These are phyloP conservation scores for Linnemannia hyalina DNA, from an alignment of 192 early-diverging fungal genomes.

Conservation along the genomic window DNA sequence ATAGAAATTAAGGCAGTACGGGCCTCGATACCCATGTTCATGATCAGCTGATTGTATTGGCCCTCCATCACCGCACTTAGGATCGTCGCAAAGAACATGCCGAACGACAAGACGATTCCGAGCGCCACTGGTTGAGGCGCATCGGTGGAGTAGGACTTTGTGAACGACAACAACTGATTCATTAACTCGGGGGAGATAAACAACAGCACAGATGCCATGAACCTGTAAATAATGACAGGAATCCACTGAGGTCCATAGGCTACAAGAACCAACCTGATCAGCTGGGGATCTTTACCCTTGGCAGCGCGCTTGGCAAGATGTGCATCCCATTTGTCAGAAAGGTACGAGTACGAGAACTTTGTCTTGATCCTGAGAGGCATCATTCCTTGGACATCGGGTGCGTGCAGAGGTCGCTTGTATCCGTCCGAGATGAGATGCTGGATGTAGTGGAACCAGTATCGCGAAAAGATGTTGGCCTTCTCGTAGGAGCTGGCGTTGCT, in stretches of 20 bases:
- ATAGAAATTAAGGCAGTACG: slow-evolving; percentile 64
- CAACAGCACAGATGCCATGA: slow-evolving; percentile 8
- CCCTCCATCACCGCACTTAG: slow-evolving; percentile 4
- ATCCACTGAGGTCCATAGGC: slow-evolving; percentile 30
- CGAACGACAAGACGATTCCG: slow-evolving; percentile 30
- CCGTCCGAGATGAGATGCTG: slow-evolving; percentile 24
- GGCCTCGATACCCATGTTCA: slow-evolving; percentile 76
- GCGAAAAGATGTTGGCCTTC: slow-evolving; percentile 46
- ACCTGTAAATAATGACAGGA: slow-evolving; percentile 16
- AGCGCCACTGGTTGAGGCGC: slow-evolving; percentile 1
- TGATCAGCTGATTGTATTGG: slow-evolving; percentile 17
- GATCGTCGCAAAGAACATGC: slow-evolving; percentile 36
- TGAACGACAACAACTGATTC: slow-evolving; percentile 24
- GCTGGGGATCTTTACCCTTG: slow-evolving; percentile 24
- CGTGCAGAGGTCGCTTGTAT: slow-evolving; percentile 32
- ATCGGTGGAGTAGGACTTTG: slow-evolving; percentile 10
- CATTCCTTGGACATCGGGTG: slow-evolving; percentile 24
- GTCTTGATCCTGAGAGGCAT: slow-evolving; percentile 34
- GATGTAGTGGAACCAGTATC: slow-evolving; percentile 30
- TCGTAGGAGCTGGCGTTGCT: slow-evolving; percentile 20
- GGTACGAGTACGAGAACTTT: neutral
- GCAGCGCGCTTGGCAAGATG: slow-evolving; percentile 22
- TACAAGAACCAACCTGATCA: neutral
- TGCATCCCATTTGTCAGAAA: slow-evolving; percentile 22
- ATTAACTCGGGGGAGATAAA: slow-evolving; percentile 24